A percentile compares a stretch with the other conserved stretches of the same genome.
These are phyloP conservation scores for Boletus sensibilis DNA, from an alignment of 768 basidiomycete genomes.

Conservation along the genomic window DNA sequence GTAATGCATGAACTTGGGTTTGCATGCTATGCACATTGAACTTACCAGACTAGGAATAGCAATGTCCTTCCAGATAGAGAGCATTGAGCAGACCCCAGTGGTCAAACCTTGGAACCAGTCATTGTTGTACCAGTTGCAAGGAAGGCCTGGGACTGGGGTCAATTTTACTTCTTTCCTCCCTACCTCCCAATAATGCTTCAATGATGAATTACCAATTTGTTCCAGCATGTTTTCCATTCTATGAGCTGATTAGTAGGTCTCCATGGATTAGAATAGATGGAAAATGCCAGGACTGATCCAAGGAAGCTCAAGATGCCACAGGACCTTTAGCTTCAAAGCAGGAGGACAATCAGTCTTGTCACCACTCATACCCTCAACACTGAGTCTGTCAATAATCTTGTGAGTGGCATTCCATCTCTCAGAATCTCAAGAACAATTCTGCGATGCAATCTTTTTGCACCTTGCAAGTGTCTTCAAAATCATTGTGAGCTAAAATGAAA, in stretches of 20 bases:
- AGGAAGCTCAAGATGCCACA: neutral
- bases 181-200: neutral
- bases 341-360: conserved; percentile 2
- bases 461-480: neutral
- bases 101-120: neutral
- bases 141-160: neutral
- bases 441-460: neutral
- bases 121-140: conserved; percentile 6
- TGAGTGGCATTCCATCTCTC: neutral
- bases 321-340: neutral
- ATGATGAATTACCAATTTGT: neutral
- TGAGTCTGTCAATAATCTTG: neutral
- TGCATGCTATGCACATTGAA: too few species aligned
- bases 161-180: neutral
- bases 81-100: neutral
- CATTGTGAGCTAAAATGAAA: neutral
- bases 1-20: too few species aligned
- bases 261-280: neutral
- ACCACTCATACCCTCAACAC: conserved; percentile 7
- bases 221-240: neutral
- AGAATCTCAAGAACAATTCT: conserved; percentile 2
- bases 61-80: neutral
- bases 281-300: neutral
- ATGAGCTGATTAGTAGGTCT: neutral
- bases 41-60: neutral